Base-by-base conservation (phyloP, 2,329 filamentous ascomycete species). In the Phialophora verrucosa region DNA sequence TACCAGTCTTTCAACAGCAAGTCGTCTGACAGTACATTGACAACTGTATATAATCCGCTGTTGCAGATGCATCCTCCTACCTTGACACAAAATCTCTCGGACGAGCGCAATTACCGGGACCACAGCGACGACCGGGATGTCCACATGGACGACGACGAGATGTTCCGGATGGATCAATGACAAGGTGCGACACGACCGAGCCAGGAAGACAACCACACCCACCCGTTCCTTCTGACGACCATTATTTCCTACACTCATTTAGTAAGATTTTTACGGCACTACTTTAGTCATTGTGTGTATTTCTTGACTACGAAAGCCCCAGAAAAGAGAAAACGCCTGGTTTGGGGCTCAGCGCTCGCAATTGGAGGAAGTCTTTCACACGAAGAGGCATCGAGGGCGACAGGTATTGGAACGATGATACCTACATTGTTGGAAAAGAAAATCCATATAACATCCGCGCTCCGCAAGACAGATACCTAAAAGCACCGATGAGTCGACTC, bases 151-250 rank as follows among this genome's bases (percentile, higher is more conserved):
- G 94, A 98, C 72, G 93, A 97, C 71, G 93, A 93, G 75, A 91
- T 98, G 74, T 99, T 99, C 82, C 93, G 93, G 64, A 98, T 98
- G 94, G 95, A 99, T 80, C 92, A 96, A 79, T 95, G 84, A 78
- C n/a, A 32, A 81, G 70, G 47, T 12, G 25, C 35, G 14, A 53
- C 20, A 6, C n/a, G n/a, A n/a, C 57, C 8, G 49, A 42, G 25
- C n/a, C 23, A 17, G 4, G 23, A 38, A 38, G 49, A n/a, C 44
- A 31, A 54, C 42, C 27, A 38, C 35, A 53, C 38, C 54, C 38
- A 14, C 58, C 47, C 47, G 23, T 25, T 58, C 50, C 38, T 65
- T 67, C 56, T 42, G 42, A 64, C 31, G 56, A 62, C 38, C 42
- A 20, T 59, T 49, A 23, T 59, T 63, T 61, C 44, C 59, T 51